Evolutionary conservation across 1,139 yeast genomes (phyloP).

Genomic region (Pichia sorboxylosa): DNA sequence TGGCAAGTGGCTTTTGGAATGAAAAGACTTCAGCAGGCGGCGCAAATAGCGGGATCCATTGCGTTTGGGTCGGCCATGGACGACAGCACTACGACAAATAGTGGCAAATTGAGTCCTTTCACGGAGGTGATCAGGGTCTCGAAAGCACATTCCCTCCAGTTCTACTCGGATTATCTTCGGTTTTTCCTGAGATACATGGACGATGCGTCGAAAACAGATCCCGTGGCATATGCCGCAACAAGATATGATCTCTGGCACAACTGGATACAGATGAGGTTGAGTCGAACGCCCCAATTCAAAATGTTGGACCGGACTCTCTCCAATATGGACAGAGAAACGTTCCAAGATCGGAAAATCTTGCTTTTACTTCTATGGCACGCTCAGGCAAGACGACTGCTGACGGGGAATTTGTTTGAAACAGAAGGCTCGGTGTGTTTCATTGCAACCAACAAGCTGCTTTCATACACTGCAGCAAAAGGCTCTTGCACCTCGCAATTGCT

Average conservation of each 20-base stretch:
- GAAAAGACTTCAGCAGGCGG: too few species aligned
- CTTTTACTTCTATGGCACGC: constrained; percentile 21
- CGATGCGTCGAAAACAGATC: constrained; percentile 21
- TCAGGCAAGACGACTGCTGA: too few species aligned
- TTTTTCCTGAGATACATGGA: constrained; percentile 23
- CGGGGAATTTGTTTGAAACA: too few species aligned
- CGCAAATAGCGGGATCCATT: too few species aligned
- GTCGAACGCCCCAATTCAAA: neutral
- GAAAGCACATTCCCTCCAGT: constrained; percentile 14
- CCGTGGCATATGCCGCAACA: constrained; percentile 20
- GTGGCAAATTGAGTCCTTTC: too few species aligned
- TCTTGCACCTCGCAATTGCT: constrained; percentile 9
- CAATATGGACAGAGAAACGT: constrained; percentile 11
- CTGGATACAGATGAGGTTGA: constrained; percentile 17
- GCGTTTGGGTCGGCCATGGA: too few species aligned
- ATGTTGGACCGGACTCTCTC: neutral
- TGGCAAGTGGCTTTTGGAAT: too few species aligned
- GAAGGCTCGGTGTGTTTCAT: constrained; percentile 19
- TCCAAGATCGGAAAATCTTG: constrained; percentile 20
- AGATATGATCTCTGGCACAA: constrained; percentile 21
- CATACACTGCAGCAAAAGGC: constrained; percentile 4
- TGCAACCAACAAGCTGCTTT: constrained; percentile 18
- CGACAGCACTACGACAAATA: too few species aligned
- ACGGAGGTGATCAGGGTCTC: neutral
- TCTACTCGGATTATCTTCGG: constrained; percentile 19